These are phyloP conservation scores for Penicillium parvum DNA, from an alignment of 495 filamentous ascomycete species.

Conservation along the genomic window DNA sequence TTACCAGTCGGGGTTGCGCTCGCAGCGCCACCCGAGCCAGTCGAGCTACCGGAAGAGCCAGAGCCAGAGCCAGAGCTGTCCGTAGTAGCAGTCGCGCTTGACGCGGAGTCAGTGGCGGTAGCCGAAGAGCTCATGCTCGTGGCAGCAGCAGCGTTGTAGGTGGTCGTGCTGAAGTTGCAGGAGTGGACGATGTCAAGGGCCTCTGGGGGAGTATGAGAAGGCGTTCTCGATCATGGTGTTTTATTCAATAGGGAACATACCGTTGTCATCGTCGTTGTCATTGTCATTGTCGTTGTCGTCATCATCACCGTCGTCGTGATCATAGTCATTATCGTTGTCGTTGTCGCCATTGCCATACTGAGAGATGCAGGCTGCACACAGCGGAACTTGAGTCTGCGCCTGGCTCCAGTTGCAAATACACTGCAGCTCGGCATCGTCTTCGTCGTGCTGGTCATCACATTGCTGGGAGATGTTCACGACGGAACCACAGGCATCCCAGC, in stretches of 20 bases:
- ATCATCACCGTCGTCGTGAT: constrained; percentile 15
- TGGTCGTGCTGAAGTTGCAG: constrained; percentile 29
- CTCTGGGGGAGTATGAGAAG: constrained; percentile 17
- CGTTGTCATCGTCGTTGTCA: constrained; percentile 16
- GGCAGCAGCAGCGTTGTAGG: constrained; percentile 24
- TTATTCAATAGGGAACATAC: constrained; percentile 2
- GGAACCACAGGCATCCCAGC: constrained; percentile 26
- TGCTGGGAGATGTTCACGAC: constrained; percentile 24
- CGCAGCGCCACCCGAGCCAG: constrained; percentile 5
- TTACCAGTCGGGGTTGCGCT: constrained; percentile 15
- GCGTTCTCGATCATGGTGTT: background rate
- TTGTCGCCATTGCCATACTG: constrained; percentile 17
- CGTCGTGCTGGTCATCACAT: constrained; percentile 26
- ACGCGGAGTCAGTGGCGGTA: constrained; percentile 9
- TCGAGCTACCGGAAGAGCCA: constrained; percentile 1
- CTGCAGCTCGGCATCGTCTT: constrained; percentile 27
- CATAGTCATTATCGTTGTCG: constrained; percentile 11
- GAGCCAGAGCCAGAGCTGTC: background rate
- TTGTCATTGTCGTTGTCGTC: constrained; percentile 6
- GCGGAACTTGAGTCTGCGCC: constrained; percentile 25
- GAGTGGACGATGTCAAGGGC: constrained; percentile 33
- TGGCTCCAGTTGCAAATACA: constrained; percentile 32
- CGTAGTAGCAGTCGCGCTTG: background rate
- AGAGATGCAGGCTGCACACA: constrained; percentile 37
- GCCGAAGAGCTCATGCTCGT: constrained; percentile 9